Evolutionary conservation across 495 filamentous ascomycete genomes (phyloP).

Genomic region (Echria macrotheca): DNA sequence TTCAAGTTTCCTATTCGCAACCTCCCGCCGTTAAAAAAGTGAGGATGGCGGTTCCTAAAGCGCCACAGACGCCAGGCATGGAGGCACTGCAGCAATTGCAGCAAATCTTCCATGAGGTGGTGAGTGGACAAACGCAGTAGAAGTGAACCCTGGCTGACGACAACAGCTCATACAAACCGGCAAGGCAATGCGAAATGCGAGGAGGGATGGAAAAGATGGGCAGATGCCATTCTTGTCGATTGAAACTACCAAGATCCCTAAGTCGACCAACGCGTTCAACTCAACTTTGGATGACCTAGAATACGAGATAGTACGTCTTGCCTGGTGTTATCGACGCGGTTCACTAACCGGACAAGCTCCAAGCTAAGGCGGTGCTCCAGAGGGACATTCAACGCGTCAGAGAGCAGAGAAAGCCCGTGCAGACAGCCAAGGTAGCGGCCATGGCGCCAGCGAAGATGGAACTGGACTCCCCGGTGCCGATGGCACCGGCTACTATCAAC

Average conservation of each 20-base stretch:
- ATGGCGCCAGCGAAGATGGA: slow-evolving; percentile 38
- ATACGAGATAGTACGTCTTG: slow-evolving; percentile 43
- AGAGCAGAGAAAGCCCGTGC: slow-evolving; percentile 21
- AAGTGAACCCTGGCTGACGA: too few species aligned
- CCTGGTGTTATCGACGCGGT: too few species aligned
- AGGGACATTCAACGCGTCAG: slow-evolving; percentile 38
- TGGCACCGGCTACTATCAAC: slow-evolving; percentile 3
- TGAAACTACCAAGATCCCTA: slow-evolving; percentile 32
- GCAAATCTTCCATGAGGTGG: background rate
- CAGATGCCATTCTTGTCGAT: slow-evolving; percentile 22
- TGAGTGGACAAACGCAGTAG: background rate
- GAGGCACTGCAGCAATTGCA: slow-evolving; percentile 20
- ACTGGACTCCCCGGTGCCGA: slow-evolving; percentile 19
- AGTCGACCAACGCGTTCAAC: slow-evolving; percentile 40
- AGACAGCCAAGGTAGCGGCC: slow-evolving; percentile 14
- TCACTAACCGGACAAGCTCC: slow-evolving; percentile 29
- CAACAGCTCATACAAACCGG: slow-evolving; percentile 46
- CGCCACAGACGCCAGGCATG: slow-evolving; percentile 12
- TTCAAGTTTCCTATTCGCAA: background rate
- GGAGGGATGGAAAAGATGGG: slow-evolving; percentile 34
- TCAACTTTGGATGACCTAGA: slow-evolving; percentile 47
- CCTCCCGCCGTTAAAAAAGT: slow-evolving; percentile 1
- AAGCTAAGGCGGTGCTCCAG: slow-evolving; percentile 37
- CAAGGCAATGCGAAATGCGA: slow-evolving; percentile 39
- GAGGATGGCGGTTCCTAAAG: slow-evolving; percentile 35